Evolutionary conservation across 805 yeast genomes (phyloP).

Genomic region (Saccharomycopsis lassenensis): DNA sequence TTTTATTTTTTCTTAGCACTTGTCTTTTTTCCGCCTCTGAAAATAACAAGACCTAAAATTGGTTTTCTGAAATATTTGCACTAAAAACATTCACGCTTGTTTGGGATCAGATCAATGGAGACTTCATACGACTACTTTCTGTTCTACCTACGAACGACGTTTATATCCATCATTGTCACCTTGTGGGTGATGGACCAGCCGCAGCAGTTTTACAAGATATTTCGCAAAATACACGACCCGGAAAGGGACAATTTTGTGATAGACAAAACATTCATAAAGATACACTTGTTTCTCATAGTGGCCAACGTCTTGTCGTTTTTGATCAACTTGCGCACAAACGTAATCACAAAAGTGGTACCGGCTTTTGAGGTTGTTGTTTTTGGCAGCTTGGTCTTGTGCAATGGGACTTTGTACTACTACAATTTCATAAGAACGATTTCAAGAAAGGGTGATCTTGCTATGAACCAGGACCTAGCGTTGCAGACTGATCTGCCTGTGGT

Average conservation of each 20-base stretch:
- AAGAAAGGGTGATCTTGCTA: neutral
- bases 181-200: conserved; percentile 18
- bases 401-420: conserved; percentile 9
- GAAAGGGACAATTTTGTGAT: conserved; percentile 13
- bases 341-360: conserved; percentile 9
- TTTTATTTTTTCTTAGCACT: too few species aligned
- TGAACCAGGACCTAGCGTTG: neutral
- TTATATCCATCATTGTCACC: conserved; percentile 12
- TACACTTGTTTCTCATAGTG: conserved; percentile 11
- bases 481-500: neutral
- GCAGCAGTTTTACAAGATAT: conserved; percentile 13
- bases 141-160: conserved; percentile 17
- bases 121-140: conserved; percentile 17
- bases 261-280: conserved; percentile 8
- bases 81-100: too few species aligned
- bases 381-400: conserved; percentile 1
- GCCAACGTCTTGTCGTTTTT: conserved; percentile 6
- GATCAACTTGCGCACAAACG: conserved; percentile 16
- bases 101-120: too few species aligned
- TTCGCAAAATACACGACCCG: conserved; percentile 2
- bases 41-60: too few species aligned
- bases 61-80: too few species aligned
- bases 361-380: conserved; percentile 12
- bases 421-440: conserved; percentile 7
- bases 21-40: too few species aligned